Base-by-base conservation (phyloP, 345 rosid species). In the Microthlaspi erraticum region DNA sequence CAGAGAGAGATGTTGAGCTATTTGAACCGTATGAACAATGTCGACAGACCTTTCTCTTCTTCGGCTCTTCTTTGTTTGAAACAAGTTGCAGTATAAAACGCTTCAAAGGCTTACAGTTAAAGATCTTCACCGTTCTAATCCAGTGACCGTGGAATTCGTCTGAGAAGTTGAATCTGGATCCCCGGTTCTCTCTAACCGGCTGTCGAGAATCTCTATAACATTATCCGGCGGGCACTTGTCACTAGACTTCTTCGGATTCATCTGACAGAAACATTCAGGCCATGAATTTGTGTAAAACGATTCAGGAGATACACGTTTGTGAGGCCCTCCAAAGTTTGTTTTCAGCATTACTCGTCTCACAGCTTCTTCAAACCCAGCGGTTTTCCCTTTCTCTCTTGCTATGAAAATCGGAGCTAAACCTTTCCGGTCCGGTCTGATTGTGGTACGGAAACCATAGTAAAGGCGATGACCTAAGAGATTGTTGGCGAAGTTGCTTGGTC, bases 401-500 rank as follows among this genome's bases (percentile, higher is more conserved):
- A 86, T 82, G 73, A 95, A 95, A 45, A 90, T 60, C 7, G 92
- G 96, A 66, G 98, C 93, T 66, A 92, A 92, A 59, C 70, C 91
- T 81, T 95, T 95, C 60, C 99, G 79, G 75, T 95, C 97, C 11
- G 99, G 99, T 78, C 92, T 87, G 45, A 95, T 79, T 49, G 92
- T 92, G 51, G 99, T 95, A 36, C 99, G 90, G 77, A 95, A 95
- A 32, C 99, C 97, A 41, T 95, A 92, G 69, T 95, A 95, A 42
- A 95, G 99, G 49, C 98, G 90, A 63, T 92, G 98, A 71, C 99
- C 99, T 58, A 92, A 74, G 70, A 95, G 99, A 75, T 95, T 95
- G 87, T 92, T 95, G 60, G 98, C 99, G 68, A 92, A 95, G 80
- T 95, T 95, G 88, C 99, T 95, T 10, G 99, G 99, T 62, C 99